Evolutionary conservation across 169 alveolate species (phyloP).

Genomic region (Cryptosporidium sp.): DNA sequence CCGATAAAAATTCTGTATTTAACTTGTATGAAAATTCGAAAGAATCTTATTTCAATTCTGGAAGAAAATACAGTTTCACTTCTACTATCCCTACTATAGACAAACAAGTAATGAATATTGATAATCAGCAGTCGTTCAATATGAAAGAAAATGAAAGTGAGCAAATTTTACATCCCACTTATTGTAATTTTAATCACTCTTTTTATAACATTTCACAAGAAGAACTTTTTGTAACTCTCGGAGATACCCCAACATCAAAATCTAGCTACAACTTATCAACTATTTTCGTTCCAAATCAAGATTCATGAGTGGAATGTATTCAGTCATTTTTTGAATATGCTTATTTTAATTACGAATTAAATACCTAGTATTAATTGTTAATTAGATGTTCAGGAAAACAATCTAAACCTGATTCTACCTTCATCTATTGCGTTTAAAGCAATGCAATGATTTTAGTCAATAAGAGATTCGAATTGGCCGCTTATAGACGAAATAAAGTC

Average conservation of each 20-base stretch:
- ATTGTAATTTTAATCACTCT: not conserved
- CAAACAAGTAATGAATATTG: not conserved
- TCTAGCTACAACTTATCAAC: conserved; percentile 37
- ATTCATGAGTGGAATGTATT: not conserved
- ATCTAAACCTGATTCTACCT: not conserved
- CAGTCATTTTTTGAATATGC: not conserved
- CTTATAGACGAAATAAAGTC: conserved; percentile 57
- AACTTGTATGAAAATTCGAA: not conserved
- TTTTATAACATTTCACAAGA: conserved; percentile 43
- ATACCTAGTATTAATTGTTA: not conserved
- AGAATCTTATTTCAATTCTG: not conserved
- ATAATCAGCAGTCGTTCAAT: not conserved
- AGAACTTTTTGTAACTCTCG: conserved; percentile 63
- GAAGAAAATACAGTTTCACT: not conserved
- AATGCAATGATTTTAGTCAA: not conserved
- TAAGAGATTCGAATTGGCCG: conserved; percentile 57
- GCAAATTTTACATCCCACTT: not conserved
- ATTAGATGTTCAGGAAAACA: conserved; percentile 2
- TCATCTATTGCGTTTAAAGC: not conserved
- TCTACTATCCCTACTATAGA: not conserved
- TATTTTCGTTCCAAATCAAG: conserved; percentile 72
- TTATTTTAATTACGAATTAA: not conserved
- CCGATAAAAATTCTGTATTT: not conserved
- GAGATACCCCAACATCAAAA: conserved; percentile 72
- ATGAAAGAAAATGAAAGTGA: conserved; percentile 11